Evolutionary conservation across 257 asterid species (phyloP).

Genomic region (Penstemon newberryi): DNA sequence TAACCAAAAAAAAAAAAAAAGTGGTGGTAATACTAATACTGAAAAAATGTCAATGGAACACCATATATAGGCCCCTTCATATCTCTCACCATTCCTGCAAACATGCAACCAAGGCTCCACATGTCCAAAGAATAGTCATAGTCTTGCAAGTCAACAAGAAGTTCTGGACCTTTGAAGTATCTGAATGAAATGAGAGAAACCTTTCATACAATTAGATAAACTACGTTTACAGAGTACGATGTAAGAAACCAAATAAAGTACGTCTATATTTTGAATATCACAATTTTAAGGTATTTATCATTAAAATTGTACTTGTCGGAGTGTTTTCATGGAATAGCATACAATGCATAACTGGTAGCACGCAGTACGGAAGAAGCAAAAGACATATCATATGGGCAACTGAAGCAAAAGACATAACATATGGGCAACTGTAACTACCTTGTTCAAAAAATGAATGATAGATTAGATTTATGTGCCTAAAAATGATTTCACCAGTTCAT

Average conservation of each 20-base stretch:
- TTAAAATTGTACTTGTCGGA: background rate
- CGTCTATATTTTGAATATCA: background rate
- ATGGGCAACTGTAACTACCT: background rate
- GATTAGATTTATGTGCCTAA: background rate
- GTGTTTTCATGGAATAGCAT: background rate
- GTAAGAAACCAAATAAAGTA: background rate
- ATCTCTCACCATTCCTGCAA: constrained; percentile 94
- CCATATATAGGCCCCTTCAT: background rate
- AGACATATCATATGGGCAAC: background rate
- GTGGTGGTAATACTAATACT: background rate
- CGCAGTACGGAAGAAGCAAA: background rate
- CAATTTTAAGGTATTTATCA: background rate
- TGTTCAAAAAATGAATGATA: background rate
- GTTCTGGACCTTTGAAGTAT: constrained; percentile 66
- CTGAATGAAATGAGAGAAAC: constrained; percentile 30
- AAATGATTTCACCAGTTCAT: constrained; percentile 19
- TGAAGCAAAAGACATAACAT: background rate
- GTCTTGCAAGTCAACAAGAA: constrained; percentile 79
- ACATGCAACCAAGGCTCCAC: constrained; percentile 96
- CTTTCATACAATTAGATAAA: constrained; percentile 2
- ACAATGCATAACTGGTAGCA: background rate
- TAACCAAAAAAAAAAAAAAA: background rate
- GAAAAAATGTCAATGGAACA: background rate
- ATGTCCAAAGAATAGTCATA: constrained; percentile 77
- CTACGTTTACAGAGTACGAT: background rate